Evolutionary conservation across 2,329 filamentous ascomycete genomes (phyloP), one percentile per base, ranked within the genome.

Genomic region (Pestalotiopsis sp.): DNA sequence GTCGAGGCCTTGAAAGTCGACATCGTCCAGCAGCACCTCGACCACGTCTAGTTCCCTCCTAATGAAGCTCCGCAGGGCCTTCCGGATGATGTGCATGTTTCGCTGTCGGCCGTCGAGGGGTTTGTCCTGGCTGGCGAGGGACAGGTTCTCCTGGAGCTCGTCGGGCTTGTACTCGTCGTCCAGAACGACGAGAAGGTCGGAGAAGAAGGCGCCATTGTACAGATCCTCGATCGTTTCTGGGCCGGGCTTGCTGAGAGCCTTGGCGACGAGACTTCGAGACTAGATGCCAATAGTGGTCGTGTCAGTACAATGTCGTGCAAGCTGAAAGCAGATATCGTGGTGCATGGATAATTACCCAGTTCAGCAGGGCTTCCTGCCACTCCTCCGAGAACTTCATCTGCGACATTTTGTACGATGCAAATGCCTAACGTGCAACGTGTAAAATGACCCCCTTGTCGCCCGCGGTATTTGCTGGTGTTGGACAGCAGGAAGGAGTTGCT

Each of bases 1-100:
- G 70, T 85, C 86, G 67, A 90, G 84, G 64, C 84, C 82, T 78
- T 88, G 87, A 73, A 89, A 87, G 73, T 90, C 84, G 67, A 86
- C 82, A 57, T 82, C 82, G 72, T 84, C 84, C 64, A 87, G 83
- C 69, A 89, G 80, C 45, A 84, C 84, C 68, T 84, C 83, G 66
- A 89, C 81, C 56, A 85, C 84, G 2, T 82, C 80, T 71, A 86
- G 85, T 66, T 86, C 79, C 63, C 84, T 82, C 65, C 86, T 85
- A 67, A 89, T 86, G 74, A 88, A 90, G 59, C 84, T 83, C 68
- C 85, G 83, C 13, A 89, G 78, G 39, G 85, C 85, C 71, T 86
- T 86, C 73, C 87, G 84, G 49, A 89, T 83, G 64, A 83, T 80
- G 73, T 88, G 86, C 39, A 89, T 79, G 70, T 84, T 87, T 69